Percentiles rank a stretch among this genome's conserved stretches.
Evolutionary conservation across 2,329 filamentous ascomycete genomes (phyloP).

Genomic region (Sporothrix brasiliensis): DNA sequence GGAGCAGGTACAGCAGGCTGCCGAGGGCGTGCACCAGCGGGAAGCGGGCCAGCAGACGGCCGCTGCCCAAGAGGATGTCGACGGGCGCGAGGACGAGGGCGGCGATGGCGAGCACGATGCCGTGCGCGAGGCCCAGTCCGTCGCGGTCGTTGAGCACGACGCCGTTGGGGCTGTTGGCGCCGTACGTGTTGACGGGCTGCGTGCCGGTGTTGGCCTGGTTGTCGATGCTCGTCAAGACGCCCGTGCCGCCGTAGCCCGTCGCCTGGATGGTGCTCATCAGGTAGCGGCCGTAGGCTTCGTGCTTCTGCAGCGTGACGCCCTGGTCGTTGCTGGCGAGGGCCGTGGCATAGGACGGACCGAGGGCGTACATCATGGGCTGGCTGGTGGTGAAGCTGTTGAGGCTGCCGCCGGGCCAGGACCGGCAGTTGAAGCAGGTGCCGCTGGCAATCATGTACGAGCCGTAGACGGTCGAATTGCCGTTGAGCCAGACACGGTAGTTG

Average conservation of each 20-base stretch:
- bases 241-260: slow-evolving; percentile 34
- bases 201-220: slow-evolving; percentile 27
- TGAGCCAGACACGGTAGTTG: slow-evolving; percentile 32
- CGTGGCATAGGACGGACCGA: slow-evolving; percentile 34
- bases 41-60: slow-evolving; percentile 30
- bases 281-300: slow-evolving; percentile 38
- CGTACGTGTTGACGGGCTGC: slow-evolving; percentile 15
- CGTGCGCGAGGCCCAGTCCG: slow-evolving; percentile 37
- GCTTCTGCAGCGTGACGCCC: slow-evolving; percentile 36
- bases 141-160: slow-evolving; percentile 29
- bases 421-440: slow-evolving; percentile 38
- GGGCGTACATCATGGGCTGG: slow-evolving; percentile 39
- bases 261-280: slow-evolving; percentile 35
- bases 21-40: slow-evolving; percentile 35
- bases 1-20: slow-evolving; percentile 34
- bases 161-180: slow-evolving; percentile 20
- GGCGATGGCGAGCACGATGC: slow-evolving; percentile 37
- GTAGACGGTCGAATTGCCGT: slow-evolving; percentile 33
- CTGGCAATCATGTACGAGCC: slow-evolving; percentile 36
- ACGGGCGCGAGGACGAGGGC: slow-evolving; percentile 38
- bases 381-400: slow-evolving; percentile 20
- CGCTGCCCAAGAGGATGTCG: slow-evolving; percentile 36
- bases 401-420: slow-evolving; percentile 28
- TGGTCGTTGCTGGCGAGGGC: slow-evolving; percentile 34
- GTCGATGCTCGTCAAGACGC: slow-evolving; percentile 28